A percentile compares a stretch with the other conserved stretches of the same genome.
phyloP scores from a whole-genome alignment of 1,284 basidiomycete genomes.

The Cutaneotrichosporon cyanovorans region DNA sequence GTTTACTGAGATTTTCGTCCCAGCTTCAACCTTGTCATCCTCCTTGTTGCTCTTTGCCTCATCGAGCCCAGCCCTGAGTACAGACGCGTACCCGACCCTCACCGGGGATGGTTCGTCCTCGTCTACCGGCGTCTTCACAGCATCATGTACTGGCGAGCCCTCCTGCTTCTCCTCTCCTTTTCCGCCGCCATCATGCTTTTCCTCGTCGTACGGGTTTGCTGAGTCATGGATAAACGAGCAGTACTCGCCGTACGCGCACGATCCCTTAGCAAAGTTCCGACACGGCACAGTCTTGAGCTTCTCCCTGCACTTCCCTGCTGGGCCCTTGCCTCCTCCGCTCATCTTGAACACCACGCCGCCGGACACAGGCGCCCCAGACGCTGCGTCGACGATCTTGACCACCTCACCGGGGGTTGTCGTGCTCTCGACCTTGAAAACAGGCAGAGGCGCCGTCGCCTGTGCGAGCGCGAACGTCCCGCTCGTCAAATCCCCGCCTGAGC shows the following conservation, averaged over 20 bases:
- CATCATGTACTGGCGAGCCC: too few relatives aligned
- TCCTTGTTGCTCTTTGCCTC: too few relatives aligned
- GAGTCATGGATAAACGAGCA: slow-evolving; percentile 43
- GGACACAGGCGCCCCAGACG: slow-evolving; percentile 28
- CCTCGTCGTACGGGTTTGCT: slow-evolving; percentile 12
- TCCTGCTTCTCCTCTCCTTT: too few relatives aligned
- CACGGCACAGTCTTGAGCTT: slow-evolving; percentile 45
- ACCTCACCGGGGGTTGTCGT: slow-evolving; percentile 8
- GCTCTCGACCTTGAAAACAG: slow-evolving; percentile 6
- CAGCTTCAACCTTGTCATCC: too few relatives aligned
- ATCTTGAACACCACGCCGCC: slow-evolving; percentile 40
- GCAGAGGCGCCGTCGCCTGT: slow-evolving; percentile 16
- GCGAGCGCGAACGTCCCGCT: slow-evolving; percentile 36
- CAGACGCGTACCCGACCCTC: too few relatives aligned
- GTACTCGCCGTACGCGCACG: slow-evolving; percentile 42
- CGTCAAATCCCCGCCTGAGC: slow-evolving; percentile 19
- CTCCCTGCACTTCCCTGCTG: slow-evolving; percentile 33
- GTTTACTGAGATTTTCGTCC: too few relatives aligned
- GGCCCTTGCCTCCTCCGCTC: slow-evolving; percentile 44
- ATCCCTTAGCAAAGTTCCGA: slow-evolving; percentile 35
- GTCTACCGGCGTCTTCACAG: too few relatives aligned
- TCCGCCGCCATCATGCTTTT: too few relatives aligned
- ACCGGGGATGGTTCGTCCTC: too few relatives aligned
- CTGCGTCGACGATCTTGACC: slow-evolving; percentile 26
- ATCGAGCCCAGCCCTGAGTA: too few relatives aligned